phyloP scores from a whole-genome alignment of 192 early-diverging fungal genomes.

The Backusella luteola region DNA sequence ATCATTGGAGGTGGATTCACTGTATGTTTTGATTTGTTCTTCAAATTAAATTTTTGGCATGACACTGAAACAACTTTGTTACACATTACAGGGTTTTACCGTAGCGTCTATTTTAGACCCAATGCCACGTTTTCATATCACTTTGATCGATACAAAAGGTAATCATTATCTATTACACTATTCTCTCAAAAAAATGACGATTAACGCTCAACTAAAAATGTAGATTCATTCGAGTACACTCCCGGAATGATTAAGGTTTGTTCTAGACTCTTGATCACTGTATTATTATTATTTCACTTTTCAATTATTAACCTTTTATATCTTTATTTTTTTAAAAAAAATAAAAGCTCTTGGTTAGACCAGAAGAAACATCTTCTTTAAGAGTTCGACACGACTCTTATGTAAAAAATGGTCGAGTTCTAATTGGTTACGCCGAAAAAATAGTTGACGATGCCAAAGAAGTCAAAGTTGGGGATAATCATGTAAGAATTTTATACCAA shows the following conservation, averaged over 20 bases:
- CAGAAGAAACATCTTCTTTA: conserved; percentile 25
- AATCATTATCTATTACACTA: background rate
- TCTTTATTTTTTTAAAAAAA: background rate
- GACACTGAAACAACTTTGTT: background rate
- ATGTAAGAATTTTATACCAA: conserved; percentile 16
- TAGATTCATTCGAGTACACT: conserved; percentile 42
- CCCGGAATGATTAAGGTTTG: conserved; percentile 31
- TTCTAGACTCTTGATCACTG: background rate
- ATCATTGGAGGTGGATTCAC: conserved; percentile 43
- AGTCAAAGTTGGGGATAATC: conserved; percentile 20
- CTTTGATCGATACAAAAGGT: conserved; percentile 40
- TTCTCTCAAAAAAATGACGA: background rate
- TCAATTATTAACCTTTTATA: background rate
- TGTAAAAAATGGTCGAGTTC: conserved; percentile 34
- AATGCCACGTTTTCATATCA: conserved; percentile 38
- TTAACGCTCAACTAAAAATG: background rate
- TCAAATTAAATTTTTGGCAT: background rate
- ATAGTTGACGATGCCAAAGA: conserved; percentile 16
- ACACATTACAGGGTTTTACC: conserved; percentile 33
- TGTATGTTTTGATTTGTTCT: conserved; percentile 14
- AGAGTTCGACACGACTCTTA: conserved; percentile 36
- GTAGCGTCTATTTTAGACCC: conserved; percentile 38
- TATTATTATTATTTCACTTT: background rate
- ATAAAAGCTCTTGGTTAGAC: conserved; percentile 21
- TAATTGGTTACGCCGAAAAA: conserved; percentile 32